Evolutionary conservation across 495 filamentous ascomycete genomes (phyloP), one percentile per base, ranked within the genome.

Genomic region (Penicillium samsonianum): DNA sequence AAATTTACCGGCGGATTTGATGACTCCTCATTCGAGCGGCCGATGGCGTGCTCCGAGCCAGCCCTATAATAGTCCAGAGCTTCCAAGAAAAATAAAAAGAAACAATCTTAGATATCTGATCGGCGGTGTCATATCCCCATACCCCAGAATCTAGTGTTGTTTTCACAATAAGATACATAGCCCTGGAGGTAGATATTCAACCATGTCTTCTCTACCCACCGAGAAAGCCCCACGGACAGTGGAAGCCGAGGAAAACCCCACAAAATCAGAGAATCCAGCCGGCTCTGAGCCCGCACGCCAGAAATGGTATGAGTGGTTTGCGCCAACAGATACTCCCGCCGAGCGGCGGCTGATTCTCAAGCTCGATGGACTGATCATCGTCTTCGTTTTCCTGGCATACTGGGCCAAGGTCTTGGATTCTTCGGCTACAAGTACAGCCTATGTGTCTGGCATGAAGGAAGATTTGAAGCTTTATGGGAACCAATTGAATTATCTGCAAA

Each of bases 401-500:
- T 77, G 74, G 74, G 68, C 68, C 23, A 76, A 78, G 59, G 72
- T 75, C 41, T 56, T 78, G 19, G 74, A 78, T 57, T 63, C 69
- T 9, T 65, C 59, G 8, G 56, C 58, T 6, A 65, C 61, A 52
- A 67, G 71, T 51, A 67, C 62, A 7, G 65, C 67, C 16, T 70
- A 70, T 46, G 62, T 70, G 6, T 64, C 62, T 46, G 67, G 67
- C 0, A 70, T 70, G 65, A 63, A 65, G 41, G 67, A 70, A 42
- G 67, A 70, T 43, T 35, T 69, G 20, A 56, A 60, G 16, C 65
- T 80, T 28, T 60, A 72, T 37, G 76, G 76, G 33, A 81, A 81
- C 58, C 67, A 80, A 65, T 68, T 78, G 42, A 71, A 78, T 33
- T 71, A 78, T 49, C 65, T 78, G 16, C 73, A 78, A 46, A 78